Conservation (phyloP, 2,329 filamentous ascomycete genomes). For the Alternaria sp. region DNA sequence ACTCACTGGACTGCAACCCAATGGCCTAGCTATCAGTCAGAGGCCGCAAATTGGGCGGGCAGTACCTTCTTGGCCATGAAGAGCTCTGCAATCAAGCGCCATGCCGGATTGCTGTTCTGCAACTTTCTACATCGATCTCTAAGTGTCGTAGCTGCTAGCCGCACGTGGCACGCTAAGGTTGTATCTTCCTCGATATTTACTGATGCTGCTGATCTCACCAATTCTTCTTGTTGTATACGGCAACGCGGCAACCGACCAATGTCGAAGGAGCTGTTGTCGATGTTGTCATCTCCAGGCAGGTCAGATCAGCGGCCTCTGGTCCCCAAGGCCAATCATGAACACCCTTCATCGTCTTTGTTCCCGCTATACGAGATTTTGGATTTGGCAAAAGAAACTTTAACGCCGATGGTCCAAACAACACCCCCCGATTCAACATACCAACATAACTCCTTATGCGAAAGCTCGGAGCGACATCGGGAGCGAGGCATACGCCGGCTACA, state of each 20-base stretch:
- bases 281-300: not conserved
- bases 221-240: not conserved
- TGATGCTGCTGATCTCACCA: not conserved
- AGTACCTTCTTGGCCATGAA: not conserved
- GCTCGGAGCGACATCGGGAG: not conserved
- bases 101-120: not conserved
- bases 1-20: not conserved
- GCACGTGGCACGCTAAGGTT: not conserved
- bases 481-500: not conserved
- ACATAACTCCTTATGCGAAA: not conserved
- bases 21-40: not conserved
- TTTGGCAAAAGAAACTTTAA: not conserved
- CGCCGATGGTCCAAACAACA: not conserved
- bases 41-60: not conserved
- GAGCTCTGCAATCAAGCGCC: not conserved
- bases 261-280: not conserved
- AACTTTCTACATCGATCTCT: not conserved
- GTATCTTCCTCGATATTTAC: not conserved
- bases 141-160: not conserved
- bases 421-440: not conserved
- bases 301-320: not conserved
- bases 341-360: not conserved
- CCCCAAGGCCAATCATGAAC: not conserved
- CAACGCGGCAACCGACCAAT: not conserved
- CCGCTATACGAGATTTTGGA: not conserved